Evolutionary conservation across 371 early-diverging fungal species (phyloP).

Genomic region (Paraphysoderma sedebokerense): DNA sequence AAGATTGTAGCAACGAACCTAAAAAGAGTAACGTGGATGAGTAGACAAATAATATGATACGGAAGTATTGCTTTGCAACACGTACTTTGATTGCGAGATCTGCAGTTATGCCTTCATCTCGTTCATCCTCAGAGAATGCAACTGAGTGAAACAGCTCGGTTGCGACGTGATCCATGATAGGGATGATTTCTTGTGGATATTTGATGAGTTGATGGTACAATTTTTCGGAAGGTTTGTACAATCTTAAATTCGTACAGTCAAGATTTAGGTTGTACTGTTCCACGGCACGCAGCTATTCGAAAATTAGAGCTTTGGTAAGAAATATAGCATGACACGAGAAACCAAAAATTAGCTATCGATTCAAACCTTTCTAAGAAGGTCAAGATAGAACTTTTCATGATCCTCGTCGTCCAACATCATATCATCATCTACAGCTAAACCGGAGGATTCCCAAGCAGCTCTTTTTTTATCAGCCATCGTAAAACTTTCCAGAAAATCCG

Average conservation of each 20-base stretch:
- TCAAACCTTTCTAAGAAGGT: constrained; percentile 32
- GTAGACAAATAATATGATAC: constrained; percentile 5
- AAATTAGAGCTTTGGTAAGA: constrained; percentile 1
- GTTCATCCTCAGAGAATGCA: constrained; percentile 40
- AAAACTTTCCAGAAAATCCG: constrained; percentile 72
- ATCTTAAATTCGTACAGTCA: constrained; percentile 70
- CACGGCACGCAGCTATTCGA: constrained; percentile 9
- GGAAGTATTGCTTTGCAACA: neutral
- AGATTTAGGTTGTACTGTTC: constrained; percentile 51
- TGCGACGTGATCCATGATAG: constrained; percentile 78
- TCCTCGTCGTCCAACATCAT: constrained; percentile 20
- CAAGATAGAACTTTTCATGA: constrained; percentile 47
- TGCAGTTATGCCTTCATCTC: constrained; percentile 10
- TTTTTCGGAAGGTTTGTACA: constrained; percentile 36
- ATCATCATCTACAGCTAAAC: neutral
- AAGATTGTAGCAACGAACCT: constrained; percentile 87
- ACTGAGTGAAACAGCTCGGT: constrained; percentile 57
- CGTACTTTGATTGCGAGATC: neutral
- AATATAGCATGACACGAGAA: constrained; percentile 7
- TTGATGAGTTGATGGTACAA: constrained; percentile 74
- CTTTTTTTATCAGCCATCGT: constrained; percentile 41
- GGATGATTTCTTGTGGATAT: constrained; percentile 98
- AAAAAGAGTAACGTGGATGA: no score
- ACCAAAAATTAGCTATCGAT: constrained; percentile 2
- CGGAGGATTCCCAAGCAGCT: constrained; percentile 8